Base-by-base conservation (phyloP, 495 filamentous ascomycete genomes). In the Penicillium goetzii region DNA sequence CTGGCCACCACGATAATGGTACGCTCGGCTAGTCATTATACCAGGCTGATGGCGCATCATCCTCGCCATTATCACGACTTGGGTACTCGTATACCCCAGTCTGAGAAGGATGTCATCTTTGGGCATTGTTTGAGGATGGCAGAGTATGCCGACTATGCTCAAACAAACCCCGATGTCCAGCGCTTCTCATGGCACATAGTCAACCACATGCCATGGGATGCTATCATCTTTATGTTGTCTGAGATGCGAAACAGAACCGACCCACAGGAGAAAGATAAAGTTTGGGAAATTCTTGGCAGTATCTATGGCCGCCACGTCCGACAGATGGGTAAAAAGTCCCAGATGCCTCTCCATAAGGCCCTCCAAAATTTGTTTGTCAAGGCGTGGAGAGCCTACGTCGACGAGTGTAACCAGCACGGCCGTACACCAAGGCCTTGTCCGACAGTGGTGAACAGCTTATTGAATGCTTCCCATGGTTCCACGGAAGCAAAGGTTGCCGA, bases 1-100 rank as follows among this genome's bases (percentile, higher is more conserved):
- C 74, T 83, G 51, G 74, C 88, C 40, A 79, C 81, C 1, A 73
- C 76, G 4, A 72, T 78, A 15, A 79, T 86, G 65, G 79, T 78
- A 17, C 71, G 67, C 38, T 73, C 78, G 10, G 66, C 73, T 2
- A 67, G 78, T 12, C 65, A 63, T 58, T 71, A 66, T n/a, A 74
- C 77, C 19, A 64, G 78, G 17, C 60, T 83, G 8, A 58, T 70
- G 28, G 75, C 76, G 19, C 76, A 78, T 55, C 79, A 82, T 63
- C 81, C 80, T 17, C 79, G 81, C 8, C 74, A 76, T 43, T 76
- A 78, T 34, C 68, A 69, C 8, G 71, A 73, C 23, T 54, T 61
- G 38, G 70, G 62, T 9, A 34, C 32, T 49, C 56, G 65, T 4
- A 70, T 81, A 36, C 57, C 79, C 19, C 66, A 68, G 19, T 47